Base-by-base conservation (phyloP, 257 asterid species). In the Forsythia suspensa region DNA sequence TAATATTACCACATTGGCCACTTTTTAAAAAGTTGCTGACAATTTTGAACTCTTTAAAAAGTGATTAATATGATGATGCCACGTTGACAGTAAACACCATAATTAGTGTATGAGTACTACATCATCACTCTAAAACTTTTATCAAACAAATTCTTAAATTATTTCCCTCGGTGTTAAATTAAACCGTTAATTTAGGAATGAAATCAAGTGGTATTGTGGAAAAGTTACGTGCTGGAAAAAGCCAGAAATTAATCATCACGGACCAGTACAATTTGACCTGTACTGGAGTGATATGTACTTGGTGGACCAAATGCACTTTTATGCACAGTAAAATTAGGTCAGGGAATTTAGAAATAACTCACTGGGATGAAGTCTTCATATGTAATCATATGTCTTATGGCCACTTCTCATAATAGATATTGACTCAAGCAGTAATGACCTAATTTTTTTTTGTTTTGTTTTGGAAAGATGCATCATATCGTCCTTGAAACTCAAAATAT, bases 311-410 rank as follows among this genome's bases (percentile, higher is more conserved):
- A 84, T 71, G 83, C 82, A 73, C 69, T 73, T 0, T 70, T 57
- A 46, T 78, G 44, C 36, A 86, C 82, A 84, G 86, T 66, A 76
- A 84, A 86, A 77, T 84, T 84, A 82, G 90, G 88, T 84, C 86
- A 59, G 71, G 74, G 57, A n/a, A 57, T 29, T 74, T 76, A 73
- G 36, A 59, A 70, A 77, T 77, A 79, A 37, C 20, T 4, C 6
- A 59, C 51, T 43, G 81, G 46, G 70, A 73, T 16, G 61, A 41
- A 74, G 79, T 80, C 86, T 66, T 72, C 48, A 73, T 59, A 18
- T 43, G 72, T 81, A 82, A 88, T 83, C 74, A 82, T 80, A 82
- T 80, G 38, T 73, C 68, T n/a, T 43, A 12, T 13, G 12, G 10
- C 74, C 74, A 71, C 75, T 76, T 76, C 13, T 16, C 82, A 71